Percentiles rank a stretch among this genome's conserved stretches.
phyloP scores from a whole-genome alignment of 1,284 basidiomycete species.

The Cutaneotrichosporon dermatis region DNA sequence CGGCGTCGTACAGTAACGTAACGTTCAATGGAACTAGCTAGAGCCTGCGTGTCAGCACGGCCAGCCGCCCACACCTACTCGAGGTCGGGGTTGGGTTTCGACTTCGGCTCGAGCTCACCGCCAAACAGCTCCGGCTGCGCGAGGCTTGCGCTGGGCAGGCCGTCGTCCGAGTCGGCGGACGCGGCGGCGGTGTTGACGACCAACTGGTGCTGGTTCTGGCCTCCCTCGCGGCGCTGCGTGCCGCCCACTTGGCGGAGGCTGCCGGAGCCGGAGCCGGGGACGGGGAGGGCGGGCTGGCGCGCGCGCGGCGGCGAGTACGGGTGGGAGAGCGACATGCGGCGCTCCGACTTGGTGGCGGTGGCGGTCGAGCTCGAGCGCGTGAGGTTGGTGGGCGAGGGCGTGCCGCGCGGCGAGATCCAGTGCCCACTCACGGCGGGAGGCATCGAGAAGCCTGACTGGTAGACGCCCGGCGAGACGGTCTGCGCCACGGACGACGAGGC shows the following conservation, averaged over 20 bases:
- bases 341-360: constrained; percentile 3
- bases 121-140: constrained; percentile 12
- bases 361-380: not conserved
- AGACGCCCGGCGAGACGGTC: constrained; percentile 25
- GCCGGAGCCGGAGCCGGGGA: not conserved
- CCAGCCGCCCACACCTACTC: not conserved
- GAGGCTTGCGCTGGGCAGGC: constrained; percentile 13
- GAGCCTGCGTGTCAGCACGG: not conserved
- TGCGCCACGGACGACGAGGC: not conserved
- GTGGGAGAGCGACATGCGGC: not conserved
- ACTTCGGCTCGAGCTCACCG: constrained; percentile 6
- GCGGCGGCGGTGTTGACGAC: constrained; percentile 1
- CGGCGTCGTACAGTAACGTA: not conserved
- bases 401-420: not conserved
- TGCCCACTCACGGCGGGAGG: not conserved
- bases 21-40: not conserved
- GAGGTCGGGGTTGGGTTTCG: not conserved
- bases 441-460: constrained; percentile 8
- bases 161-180: constrained; percentile 3
- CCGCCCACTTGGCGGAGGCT: not conserved
- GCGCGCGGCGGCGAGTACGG: constrained; percentile 1
- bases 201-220: too few species aligned
- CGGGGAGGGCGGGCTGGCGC: not conserved
- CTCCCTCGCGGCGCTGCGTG: too few species aligned
- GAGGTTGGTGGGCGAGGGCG: not conserved